A percentile compares a stretch with the other conserved stretches of the same genome.
phyloP scores from a whole-genome alignment of 2,329 filamentous ascomycete genomes.

The Arachnomyces sp. region DNA sequence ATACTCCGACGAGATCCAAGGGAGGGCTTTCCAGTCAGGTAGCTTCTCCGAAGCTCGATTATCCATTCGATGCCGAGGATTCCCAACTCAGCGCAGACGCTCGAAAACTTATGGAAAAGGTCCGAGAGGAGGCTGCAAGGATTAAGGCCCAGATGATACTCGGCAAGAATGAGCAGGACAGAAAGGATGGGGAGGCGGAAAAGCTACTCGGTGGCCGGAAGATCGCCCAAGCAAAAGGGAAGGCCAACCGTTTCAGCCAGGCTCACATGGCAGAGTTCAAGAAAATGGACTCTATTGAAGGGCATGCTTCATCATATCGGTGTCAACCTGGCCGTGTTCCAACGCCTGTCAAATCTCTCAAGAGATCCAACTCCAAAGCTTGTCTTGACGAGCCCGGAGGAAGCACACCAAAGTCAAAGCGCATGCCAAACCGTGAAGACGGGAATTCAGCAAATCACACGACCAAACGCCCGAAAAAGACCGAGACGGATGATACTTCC shows the following conservation, averaged over 20 bases:
- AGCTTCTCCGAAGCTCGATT: constrained; percentile 38
- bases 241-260: constrained; percentile 70
- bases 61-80: constrained; percentile 37
- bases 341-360: constrained; percentile 36
- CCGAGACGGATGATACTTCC: constrained; percentile 60
- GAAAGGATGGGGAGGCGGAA: constrained; percentile 39
- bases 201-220: constrained; percentile 49
- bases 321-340: constrained; percentile 36
- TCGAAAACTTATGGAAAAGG: constrained; percentile 53
- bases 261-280: constrained; percentile 82
- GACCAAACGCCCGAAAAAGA: constrained; percentile 64
- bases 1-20: constrained; percentile 37
- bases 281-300: constrained; percentile 95
- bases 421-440: constrained; percentile 20
- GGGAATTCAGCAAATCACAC: constrained; percentile 33
- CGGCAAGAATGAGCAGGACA: constrained; percentile 49
- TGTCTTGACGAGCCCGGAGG: constrained; percentile 55
- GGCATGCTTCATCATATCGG: constrained; percentile 69
- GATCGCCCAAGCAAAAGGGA: constrained; percentile 73
- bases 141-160: constrained; percentile 62
- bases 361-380: constrained; percentile 52
- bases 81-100: constrained; percentile 42
- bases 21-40: constrained; percentile 27
- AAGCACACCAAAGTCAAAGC: constrained; percentile 30
- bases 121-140: constrained; percentile 61